Percentiles rank a stretch among this genome's conserved stretches.
Conservation (phyloP, 2,329 filamentous ascomycete species). For the Trichoderma atrobrunneum region DNA sequence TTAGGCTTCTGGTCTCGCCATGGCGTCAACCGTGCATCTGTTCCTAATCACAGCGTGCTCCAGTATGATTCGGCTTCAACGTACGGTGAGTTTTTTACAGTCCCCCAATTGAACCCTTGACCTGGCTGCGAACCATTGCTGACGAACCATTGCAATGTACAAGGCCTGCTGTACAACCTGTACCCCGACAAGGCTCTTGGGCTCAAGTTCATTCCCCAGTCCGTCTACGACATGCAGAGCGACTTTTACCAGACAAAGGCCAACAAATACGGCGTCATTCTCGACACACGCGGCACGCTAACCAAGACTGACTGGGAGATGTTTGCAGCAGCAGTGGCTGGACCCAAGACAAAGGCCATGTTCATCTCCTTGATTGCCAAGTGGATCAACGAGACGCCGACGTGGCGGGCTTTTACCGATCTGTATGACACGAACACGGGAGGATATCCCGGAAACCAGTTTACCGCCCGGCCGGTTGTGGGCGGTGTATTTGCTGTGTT, state of each 20-base stretch:
- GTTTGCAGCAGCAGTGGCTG: constrained; percentile 74
- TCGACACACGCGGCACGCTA: constrained; percentile 78
- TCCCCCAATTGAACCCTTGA: neutral
- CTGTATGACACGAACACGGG: constrained; percentile 71
- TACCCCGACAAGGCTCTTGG: constrained; percentile 76
- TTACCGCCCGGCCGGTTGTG: constrained; percentile 75
- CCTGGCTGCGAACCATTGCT: neutral
- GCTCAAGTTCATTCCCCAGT: constrained; percentile 71
- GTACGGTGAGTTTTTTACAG: constrained; percentile 35
- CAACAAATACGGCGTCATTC: constrained; percentile 74
- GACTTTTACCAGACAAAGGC: constrained; percentile 71
- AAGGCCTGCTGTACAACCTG: constrained; percentile 67
- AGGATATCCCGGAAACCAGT: constrained; percentile 60
- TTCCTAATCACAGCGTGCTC: constrained; percentile 66
- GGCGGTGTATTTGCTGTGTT: constrained; percentile 79
- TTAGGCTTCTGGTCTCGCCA: constrained; percentile 69
- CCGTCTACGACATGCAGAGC: constrained; percentile 75
- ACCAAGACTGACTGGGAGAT: constrained; percentile 88
- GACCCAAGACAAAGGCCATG: constrained; percentile 55
- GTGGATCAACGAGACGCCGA: constrained; percentile 74
- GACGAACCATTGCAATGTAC: neutral
- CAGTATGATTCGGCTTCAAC: constrained; percentile 65
- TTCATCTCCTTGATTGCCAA: constrained; percentile 67
- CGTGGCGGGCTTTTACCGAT: constrained; percentile 71
- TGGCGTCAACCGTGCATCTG: constrained; percentile 65